Evolutionary conservation across 352 stramenopile species (phyloP), one percentile per base, ranked within the genome.

Genomic region (Phytophthora pinifolia): DNA sequence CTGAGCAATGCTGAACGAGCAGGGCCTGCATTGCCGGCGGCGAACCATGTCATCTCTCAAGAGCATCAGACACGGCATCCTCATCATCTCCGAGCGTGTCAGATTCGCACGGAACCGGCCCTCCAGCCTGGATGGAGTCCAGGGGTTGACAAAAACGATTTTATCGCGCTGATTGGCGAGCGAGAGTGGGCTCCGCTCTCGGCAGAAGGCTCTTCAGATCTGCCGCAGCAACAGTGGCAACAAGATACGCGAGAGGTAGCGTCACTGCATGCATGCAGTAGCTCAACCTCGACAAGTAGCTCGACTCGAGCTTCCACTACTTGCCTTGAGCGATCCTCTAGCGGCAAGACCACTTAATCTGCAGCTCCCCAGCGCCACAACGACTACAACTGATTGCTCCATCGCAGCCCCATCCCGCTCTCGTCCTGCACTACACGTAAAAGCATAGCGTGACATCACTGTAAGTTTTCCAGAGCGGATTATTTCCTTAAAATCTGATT

Each of bases 141-240:
- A 12, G 7, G 32, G 46, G 44, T 61, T 36, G 35, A 61, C 53
- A 36, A 61, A 61, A 55, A 61, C 53, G 30, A 48, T 38, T 47
- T 54, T 48, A 29, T 35, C 20, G 34, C 29, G 17, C 9, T 55
- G 44, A 61, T 55, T 61, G 53, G 53, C 43, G 43, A 47, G 34
- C 27, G n/a, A 54, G 42, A 54, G 42, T 54, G 42, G 34, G 27
- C 25, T 38, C 37, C 2, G 12, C 36, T 39, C 27, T 39, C 6
- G 4, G 29, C 12, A 20, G 36, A 27, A 56, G 9, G 29, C 42
- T 10, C 12, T 42, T 9, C 46, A 12, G 18, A 3, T 15, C 15
- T 39, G 30, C 18, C 35, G 29, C 22, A 44, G 17, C 15, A 18
- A 22, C 22, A 5, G 22, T 22, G 35, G 35, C 35, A n/a, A 13